A percentile compares a stretch with the other conserved stretches of the same genome.
These are phyloP conservation scores for Pythium brassicae DNA, from an alignment of 352 stramenopile species.

Conservation along the genomic window DNA sequence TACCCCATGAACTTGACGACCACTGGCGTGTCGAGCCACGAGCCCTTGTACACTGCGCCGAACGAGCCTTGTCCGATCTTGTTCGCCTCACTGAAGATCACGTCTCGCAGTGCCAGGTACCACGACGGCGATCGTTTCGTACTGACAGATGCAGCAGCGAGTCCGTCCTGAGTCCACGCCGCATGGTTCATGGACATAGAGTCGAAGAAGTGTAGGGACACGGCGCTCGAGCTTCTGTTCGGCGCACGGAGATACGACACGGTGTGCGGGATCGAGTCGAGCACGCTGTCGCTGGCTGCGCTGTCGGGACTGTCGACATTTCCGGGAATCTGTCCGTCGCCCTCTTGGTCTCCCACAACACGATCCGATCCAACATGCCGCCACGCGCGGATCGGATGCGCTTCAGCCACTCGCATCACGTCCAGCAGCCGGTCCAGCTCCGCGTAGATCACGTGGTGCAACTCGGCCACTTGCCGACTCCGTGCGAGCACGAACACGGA, in stretches of 20 bases:
- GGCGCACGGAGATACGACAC: no score
- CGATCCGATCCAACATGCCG: not conserved
- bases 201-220: not conserved
- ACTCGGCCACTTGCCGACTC: conserved; percentile 1
- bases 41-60: not conserved
- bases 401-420: not conserved
- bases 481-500: not conserved
- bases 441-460: conserved; percentile 3
- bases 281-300: no score
- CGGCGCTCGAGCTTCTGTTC: not conserved
- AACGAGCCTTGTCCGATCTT: not conserved
- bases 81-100: not conserved
- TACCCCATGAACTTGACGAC: conserved; percentile 15
- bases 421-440: conserved; percentile 3
- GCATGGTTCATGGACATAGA: not conserved
- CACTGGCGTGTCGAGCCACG: conserved; percentile 3
- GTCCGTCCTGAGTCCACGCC: not conserved
- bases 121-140: not conserved
- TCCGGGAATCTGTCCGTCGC: not conserved
- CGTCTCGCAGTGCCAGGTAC: conserved; percentile 1
- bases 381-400: conserved; percentile 2
- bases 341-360: no score
- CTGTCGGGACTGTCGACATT: no score
- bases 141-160: not conserved
- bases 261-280: no score